phyloP scores from a whole-genome alignment of 2,329 filamentous ascomycete genomes.

The Scedosporium boydii region DNA sequence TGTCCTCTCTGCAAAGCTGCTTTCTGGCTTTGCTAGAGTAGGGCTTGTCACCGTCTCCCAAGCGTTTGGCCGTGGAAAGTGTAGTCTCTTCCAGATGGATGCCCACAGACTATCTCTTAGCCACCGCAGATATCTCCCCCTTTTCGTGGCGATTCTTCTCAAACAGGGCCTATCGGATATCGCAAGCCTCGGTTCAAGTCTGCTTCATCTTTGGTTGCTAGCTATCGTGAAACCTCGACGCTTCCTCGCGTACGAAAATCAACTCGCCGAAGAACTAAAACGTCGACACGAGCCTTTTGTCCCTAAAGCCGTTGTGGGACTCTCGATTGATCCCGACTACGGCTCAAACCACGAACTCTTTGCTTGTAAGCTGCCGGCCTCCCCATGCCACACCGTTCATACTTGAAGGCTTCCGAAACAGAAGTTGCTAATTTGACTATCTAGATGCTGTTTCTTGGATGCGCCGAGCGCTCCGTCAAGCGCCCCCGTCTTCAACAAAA shows the following conservation, averaged over 20 bases:
- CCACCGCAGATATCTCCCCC: constrained; percentile 34
- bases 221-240: constrained; percentile 39
- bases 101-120: constrained; percentile 28
- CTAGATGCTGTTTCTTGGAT: constrained; percentile 35
- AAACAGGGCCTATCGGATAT: constrained; percentile 37
- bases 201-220: constrained; percentile 43
- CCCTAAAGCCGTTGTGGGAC: constrained; percentile 25
- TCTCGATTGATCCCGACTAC: constrained; percentile 34
- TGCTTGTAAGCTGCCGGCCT: constrained; percentile 22
- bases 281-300: constrained; percentile 32
- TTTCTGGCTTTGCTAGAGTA: constrained; percentile 32
- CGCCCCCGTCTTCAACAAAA: constrained; percentile 23
- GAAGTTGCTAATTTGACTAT: neutral
- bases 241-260: constrained; percentile 37
- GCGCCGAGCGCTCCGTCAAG: constrained; percentile 35
- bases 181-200: constrained; percentile 31
- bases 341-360: constrained; percentile 38
- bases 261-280: constrained; percentile 36
- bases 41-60: constrained; percentile 33
- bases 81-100: constrained; percentile 36
- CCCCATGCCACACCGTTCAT: neutral
- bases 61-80: constrained; percentile 35
- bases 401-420: neutral
- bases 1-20: constrained; percentile 34
- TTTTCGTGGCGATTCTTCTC: constrained; percentile 43